Evolutionary conservation across 2,329 filamentous ascomycete genomes (phyloP), one percentile per base, ranked within the genome.

Genomic region (Botrytis galanthina): DNA sequence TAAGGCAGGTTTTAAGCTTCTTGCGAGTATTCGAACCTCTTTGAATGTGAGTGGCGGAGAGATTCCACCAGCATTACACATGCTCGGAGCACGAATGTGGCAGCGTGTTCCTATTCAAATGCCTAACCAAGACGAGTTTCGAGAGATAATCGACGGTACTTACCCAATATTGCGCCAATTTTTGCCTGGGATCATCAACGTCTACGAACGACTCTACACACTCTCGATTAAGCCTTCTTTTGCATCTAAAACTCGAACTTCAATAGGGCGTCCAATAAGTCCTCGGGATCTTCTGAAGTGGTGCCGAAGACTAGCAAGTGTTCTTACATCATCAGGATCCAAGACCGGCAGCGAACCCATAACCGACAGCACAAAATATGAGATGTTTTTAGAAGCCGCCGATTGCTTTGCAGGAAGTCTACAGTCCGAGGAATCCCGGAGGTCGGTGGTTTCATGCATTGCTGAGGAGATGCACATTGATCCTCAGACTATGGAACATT

Each of bases 321-420:
- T 94, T 26, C 84, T 98, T 35, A 80, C 86, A 72, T 82, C 86
- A 14, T 85, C 87, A 18, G 88, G 90, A 1, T 89, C 89, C 35
- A 91, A 87, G 76, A 91, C 88, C 37, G 89, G 90, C 18, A 86
- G 88, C 32, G 92, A 96, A 80, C 86, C 91, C 0, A 89, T 94
- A 35, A 89, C 86, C n/a, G 92, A 95, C 78, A 88, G 87, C 2
- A 89, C 89, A 0, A 86, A 89, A 76, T 92, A 98, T 79, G 90
- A 92, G 78, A 97, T 98, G 82, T 98, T 98, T 79, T 89, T 97
- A 84, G 96, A 99, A 80, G 93, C 94, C 0, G 87, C 96, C 70
- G 96, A 99, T 82, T 97, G 95, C 80, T 98, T 99, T 81, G 91
- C 93, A 60, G 93, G 93, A 71, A 93, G 92, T 80, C 85, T 96